These are phyloP conservation scores for Solanum boliviense DNA, from an alignment of 257 asterid genomes.

Conservation along the genomic window DNA sequence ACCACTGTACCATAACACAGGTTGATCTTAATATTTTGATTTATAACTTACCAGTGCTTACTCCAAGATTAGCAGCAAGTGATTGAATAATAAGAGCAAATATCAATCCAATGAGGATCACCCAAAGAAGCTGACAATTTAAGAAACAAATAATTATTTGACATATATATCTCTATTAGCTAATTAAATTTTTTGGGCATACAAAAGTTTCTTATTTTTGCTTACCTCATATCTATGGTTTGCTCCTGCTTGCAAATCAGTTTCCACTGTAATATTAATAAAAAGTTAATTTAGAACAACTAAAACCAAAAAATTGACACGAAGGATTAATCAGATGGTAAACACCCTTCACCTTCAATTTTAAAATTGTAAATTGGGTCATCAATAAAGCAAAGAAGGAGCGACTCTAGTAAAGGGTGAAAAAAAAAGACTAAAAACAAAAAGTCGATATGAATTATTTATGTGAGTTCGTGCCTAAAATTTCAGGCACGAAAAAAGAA, in stretches of 20 bases:
- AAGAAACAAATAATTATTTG: neutral
- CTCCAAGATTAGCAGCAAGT: conserved; percentile 93
- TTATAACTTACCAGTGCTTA: conserved; percentile 53
- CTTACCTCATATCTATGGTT: conserved; percentile 69
- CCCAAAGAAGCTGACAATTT: conserved; percentile 73
- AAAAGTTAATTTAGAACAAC: neutral
- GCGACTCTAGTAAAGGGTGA: too few relatives aligned
- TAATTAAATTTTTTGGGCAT: neutral
- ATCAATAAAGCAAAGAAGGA: too few relatives aligned
- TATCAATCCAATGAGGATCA: conserved; percentile 72
- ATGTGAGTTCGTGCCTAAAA: neutral
- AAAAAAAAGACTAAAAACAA: too few relatives aligned
- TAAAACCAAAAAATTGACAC: too few relatives aligned
- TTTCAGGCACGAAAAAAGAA: neutral
- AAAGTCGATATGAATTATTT: neutral
- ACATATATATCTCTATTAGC: neutral
- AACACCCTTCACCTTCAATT: too few relatives aligned
- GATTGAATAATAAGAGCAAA: conserved; percentile 89
- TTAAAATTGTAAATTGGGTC: too few relatives aligned
- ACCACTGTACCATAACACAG: too few relatives aligned
- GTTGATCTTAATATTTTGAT: neutral
- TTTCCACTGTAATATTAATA: conserved; percentile 52
- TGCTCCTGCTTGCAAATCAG: conserved; percentile 95
- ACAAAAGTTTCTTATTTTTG: neutral
- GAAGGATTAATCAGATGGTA: too few relatives aligned